Conservation (phyloP, 768 basidiomycete genomes). For the Pleurotus pulmonarius region DNA sequence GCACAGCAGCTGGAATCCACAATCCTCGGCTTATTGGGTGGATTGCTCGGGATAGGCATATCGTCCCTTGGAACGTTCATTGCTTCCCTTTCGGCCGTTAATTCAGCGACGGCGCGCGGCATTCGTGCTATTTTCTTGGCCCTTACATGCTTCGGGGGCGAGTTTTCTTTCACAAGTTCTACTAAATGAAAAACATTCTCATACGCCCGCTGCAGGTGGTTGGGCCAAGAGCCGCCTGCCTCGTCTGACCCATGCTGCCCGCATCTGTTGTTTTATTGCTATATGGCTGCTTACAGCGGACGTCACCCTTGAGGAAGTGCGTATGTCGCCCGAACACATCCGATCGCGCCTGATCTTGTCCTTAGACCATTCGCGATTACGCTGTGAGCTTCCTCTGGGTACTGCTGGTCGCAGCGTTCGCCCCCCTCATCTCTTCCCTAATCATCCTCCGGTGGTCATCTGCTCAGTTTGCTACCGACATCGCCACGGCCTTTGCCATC, state of each 20-base stretch:
- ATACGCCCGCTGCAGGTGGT: constrained; percentile 13
- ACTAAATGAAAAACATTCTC: background rate
- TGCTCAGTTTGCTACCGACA: constrained; percentile 36
- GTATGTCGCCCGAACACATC: constrained; percentile 6
- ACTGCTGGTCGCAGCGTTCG: constrained; percentile 30
- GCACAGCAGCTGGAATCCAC: constrained; percentile 45
- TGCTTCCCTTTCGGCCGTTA: constrained; percentile 14
- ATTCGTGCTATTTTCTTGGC: constrained; percentile 39
- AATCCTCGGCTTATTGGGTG: constrained; percentile 39
- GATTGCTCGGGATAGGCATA: constrained; percentile 31
- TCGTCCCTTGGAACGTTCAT: constrained; percentile 19
- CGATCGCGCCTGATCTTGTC: background rate
- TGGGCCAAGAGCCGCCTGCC: constrained; percentile 40
- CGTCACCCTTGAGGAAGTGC: constrained; percentile 27
- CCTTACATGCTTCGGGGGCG: constrained; percentile 34
- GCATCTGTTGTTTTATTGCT: constrained; percentile 44
- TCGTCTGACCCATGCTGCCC: constrained; percentile 37
- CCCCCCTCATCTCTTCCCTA: constrained; percentile 33
- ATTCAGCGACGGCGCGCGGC: constrained; percentile 25
- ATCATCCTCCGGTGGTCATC: constrained; percentile 37
- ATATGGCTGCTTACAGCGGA: constrained; percentile 41
- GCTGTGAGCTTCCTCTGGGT: constrained; percentile 37
- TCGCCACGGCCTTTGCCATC: constrained; percentile 28
- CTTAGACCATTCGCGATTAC: constrained; percentile 20
- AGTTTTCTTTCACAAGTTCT: background rate